A percentile compares a stretch with the other conserved stretches of the same genome.
phyloP scores from a whole-genome alignment of 768 basidiomycete species.

The Termitomyces sp. region DNA sequence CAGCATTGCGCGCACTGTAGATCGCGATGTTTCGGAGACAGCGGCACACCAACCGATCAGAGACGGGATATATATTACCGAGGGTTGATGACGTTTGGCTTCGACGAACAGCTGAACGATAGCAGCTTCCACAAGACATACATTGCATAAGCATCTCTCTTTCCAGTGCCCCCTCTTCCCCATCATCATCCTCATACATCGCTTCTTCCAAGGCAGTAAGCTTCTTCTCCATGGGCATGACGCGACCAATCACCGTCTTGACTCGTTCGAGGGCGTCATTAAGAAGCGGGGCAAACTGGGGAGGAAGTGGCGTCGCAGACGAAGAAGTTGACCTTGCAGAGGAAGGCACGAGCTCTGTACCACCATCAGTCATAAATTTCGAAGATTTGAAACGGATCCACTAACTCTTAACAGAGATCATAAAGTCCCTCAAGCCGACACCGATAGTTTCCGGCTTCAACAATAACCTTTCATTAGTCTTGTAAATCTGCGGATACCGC shows the following conservation, averaged over 20 bases:
- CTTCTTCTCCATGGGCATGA: conserved; percentile 78
- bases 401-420: conserved; percentile 93
- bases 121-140: conserved; percentile 71
- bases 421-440: conserved; percentile 87
- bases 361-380: not conserved
- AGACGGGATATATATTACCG: conserved; percentile 92
- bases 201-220: conserved; percentile 90
- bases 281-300: conserved; percentile 79
- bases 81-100: conserved; percentile 95
- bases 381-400: not conserved
- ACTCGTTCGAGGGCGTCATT: conserved; percentile 62
- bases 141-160: conserved; percentile 86
- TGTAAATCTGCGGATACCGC: conserved; percentile 96
- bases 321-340: conserved; percentile 90
- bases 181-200: conserved; percentile 77
- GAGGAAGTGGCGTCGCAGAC: conserved; percentile 77
- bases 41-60: conserved; percentile 82
- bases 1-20: conserved; percentile 86
- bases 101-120: conserved; percentile 95
- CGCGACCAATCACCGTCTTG: conserved; percentile 64
- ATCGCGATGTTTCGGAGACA: conserved; percentile 77
- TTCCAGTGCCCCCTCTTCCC: conserved; percentile 79
- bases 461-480: conserved; percentile 78
- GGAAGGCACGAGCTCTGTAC: conserved; percentile 85
- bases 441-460: conserved; percentile 83